These are phyloP conservation scores for Phaseolus coccineus DNA, from an alignment of 331 rosid genomes.

Conservation along the genomic window DNA sequence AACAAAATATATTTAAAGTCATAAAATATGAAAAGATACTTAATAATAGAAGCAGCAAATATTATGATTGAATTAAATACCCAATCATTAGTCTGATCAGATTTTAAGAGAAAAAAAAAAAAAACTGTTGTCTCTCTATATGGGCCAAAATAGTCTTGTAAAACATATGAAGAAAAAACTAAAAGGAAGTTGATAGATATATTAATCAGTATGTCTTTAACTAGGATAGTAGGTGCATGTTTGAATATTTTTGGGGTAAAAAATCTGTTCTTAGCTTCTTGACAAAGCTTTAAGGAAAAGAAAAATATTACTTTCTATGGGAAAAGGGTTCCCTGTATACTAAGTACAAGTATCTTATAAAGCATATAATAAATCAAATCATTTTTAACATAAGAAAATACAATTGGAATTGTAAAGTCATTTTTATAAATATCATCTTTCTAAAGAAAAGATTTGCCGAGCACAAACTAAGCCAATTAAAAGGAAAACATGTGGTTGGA, in stretches of 20 bases:
- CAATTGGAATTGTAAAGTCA: neutral
- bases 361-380: neutral
- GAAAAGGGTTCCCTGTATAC: neutral
- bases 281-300: neutral
- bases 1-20: conserved; percentile 35
- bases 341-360: neutral
- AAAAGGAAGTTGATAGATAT: conserved; percentile 3
- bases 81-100: conserved; percentile 8
- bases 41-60: conserved; percentile 32
- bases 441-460: neutral
- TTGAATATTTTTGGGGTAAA: neutral
- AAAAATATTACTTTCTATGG: neutral
- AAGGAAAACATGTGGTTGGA: conserved; percentile 5
- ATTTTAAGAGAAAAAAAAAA: neutral
- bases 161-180: conserved; percentile 16
- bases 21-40: conserved; percentile 31
- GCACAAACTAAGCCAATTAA: neutral
- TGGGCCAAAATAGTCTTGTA: conserved; percentile 17
- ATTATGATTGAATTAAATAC: conserved; percentile 6
- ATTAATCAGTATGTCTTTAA: neutral
- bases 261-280: neutral
- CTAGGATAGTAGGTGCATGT: neutral
- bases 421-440: neutral
- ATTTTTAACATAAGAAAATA: conserved; percentile 8
- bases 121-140: neutral